A percentile compares a stretch with the other conserved stretches of the same genome.
These are phyloP conservation scores for Macadamia tetraphylla DNA, from an alignment of 164 flowering plant genomes.

Conservation along the genomic window DNA sequence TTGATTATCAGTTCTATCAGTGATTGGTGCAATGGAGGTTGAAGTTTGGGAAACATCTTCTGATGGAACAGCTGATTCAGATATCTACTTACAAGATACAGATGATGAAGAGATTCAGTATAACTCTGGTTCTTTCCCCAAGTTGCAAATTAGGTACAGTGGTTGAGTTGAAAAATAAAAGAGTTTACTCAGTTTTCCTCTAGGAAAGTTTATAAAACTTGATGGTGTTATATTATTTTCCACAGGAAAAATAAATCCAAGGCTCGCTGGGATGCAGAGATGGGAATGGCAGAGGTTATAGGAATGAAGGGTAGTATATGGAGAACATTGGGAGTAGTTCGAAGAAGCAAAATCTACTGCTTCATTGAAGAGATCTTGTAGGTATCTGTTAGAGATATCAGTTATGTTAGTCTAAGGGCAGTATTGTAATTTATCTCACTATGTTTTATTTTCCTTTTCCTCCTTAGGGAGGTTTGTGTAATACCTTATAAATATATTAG, in stretches of 20 bases:
- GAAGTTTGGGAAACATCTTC: conserved; percentile 25
- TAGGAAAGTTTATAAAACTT: not conserved
- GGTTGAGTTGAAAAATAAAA: not conserved
- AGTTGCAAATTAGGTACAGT: conserved; percentile 42
- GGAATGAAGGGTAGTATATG: conserved; percentile 60
- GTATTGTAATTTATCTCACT: too few relatives aligned
- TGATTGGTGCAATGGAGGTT: conserved; percentile 13
- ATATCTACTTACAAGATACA: conserved; percentile 19
- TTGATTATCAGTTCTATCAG: not conserved
- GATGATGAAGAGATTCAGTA: conserved; percentile 30
- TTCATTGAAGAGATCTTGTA: conserved; percentile 72
- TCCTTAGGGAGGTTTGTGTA: too few relatives aligned
- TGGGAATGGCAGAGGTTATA: conserved; percentile 71
- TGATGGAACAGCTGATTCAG: conserved; percentile 23
- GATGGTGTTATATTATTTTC: not conserved
- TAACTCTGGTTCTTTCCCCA: conserved; percentile 25
- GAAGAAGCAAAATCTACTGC: conserved; percentile 53
- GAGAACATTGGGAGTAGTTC: conserved; percentile 66
- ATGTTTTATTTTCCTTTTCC: too few relatives aligned
- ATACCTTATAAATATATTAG: too few relatives aligned
- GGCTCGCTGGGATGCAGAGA: conserved; percentile 57
- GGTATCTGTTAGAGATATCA: conserved; percentile 14
- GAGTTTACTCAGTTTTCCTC: not conserved
- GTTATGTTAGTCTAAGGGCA: too few relatives aligned
- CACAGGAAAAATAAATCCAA: conserved; percentile 51